phyloP scores from a whole-genome alignment of 768 basidiomycete genomes.

The Russula foetens region DNA sequence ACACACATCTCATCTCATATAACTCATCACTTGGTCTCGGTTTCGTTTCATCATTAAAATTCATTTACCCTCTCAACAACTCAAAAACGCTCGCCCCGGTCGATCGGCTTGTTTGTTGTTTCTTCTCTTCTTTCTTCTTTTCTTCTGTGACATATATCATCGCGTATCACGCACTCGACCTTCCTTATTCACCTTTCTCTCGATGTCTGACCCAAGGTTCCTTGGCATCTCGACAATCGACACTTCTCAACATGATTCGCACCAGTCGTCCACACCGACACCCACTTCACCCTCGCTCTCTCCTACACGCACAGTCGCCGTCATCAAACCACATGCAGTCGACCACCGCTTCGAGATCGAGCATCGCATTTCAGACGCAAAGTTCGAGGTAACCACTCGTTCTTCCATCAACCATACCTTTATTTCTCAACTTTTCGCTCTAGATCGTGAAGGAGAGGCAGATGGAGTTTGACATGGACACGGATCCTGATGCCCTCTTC shows the following conservation, averaged over 20 bases:
- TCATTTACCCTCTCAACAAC: not conserved
- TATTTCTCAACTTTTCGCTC: slow-evolving; percentile 17
- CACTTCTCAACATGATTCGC: not conserved
- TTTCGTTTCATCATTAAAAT: too few species aligned
- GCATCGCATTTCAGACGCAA: slow-evolving; percentile 66
- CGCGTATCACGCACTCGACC: slow-evolving; percentile 8
- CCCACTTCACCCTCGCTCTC: slow-evolving; percentile 3
- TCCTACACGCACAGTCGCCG: slow-evolving; percentile 62
- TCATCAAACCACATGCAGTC: slow-evolving; percentile 77
- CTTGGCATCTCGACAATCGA: not conserved
- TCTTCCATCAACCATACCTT: not conserved
- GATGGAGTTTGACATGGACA: slow-evolving; percentile 82
- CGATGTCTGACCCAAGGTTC: slow-evolving; percentile 4
- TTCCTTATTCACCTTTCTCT: not conserved
- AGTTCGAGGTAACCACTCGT: slow-evolving; percentile 74
- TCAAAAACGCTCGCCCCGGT: not conserved
- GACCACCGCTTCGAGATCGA: slow-evolving; percentile 73
- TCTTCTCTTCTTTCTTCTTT: not conserved
- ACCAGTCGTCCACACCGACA: slow-evolving; percentile 1
- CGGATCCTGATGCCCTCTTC: slow-evolving; percentile 69
- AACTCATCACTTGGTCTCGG: not conserved
- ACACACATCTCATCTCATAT: not conserved
- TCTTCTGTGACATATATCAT: slow-evolving; percentile 12
- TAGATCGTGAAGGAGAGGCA: slow-evolving; percentile 84
- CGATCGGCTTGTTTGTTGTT: not conserved